Conservation (phyloP, 345 rosid genomes). For the Boechera divaricarpa region DNA sequence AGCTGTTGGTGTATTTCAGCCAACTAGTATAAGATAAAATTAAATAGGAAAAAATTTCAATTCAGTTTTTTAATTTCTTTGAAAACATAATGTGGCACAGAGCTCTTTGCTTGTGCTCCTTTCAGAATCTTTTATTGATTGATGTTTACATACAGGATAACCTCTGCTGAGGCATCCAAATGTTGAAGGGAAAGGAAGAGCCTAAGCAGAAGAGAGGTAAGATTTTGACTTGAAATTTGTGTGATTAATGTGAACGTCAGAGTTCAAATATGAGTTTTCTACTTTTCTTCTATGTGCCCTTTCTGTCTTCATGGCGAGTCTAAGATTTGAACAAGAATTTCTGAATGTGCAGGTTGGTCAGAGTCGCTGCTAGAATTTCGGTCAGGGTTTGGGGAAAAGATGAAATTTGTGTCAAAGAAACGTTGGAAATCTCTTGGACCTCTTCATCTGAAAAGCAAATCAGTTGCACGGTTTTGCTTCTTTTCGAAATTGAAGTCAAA, state of each 20-base stretch:
- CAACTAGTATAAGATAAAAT: constrained; percentile 31
- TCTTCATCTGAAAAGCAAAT: constrained; percentile 59
- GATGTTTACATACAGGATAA: constrained; percentile 39
- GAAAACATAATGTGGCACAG: constrained; percentile 42
- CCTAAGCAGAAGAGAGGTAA: constrained; percentile 42
- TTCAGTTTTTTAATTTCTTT: constrained; percentile 21
- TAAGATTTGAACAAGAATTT: constrained; percentile 2
- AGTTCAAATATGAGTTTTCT: background rate
- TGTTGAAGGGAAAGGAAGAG: constrained; percentile 42
- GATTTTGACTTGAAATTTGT: background rate
- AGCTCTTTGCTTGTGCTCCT: constrained; percentile 30
- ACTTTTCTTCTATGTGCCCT: background rate
- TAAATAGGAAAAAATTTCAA: background rate
- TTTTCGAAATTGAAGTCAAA: constrained; percentile 70
- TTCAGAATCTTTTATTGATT: constrained; percentile 30
- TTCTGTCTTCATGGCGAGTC: background rate
- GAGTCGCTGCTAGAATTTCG: constrained; percentile 41
- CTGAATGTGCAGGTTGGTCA: constrained; percentile 52
- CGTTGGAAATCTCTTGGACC: constrained; percentile 70
- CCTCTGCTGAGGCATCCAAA: constrained; percentile 38
- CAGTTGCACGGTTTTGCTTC: constrained; percentile 72
- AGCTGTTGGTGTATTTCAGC: constrained; percentile 38
- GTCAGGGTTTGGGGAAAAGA: constrained; percentile 50
- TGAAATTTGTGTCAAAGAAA: constrained; percentile 66
- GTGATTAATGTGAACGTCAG: constrained; percentile 2